A percentile compares a stretch with the other conserved stretches of the same genome.
These are phyloP conservation scores for Thalassiosira ordinaria DNA, from an alignment of 352 stramenopile genomes.

Conservation along the genomic window DNA sequence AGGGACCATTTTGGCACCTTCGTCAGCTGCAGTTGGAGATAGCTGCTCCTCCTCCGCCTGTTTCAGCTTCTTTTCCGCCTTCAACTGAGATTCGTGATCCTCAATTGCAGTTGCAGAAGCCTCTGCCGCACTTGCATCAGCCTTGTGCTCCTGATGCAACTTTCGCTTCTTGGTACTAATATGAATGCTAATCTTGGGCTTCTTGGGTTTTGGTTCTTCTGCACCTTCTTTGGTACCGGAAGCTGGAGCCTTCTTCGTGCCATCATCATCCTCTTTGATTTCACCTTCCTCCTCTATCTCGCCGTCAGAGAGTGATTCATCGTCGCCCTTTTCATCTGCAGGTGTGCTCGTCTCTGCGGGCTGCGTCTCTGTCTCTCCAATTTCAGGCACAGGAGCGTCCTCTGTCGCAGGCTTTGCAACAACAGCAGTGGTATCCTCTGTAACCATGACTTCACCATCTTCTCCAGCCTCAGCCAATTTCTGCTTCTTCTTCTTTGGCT, in stretches of 20 bases:
- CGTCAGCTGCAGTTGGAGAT: not conserved
- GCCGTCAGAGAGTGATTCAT: slow-evolving; percentile 29
- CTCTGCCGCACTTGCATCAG: not conserved
- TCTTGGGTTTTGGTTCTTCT: slow-evolving; percentile 25
- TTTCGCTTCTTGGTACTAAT: slow-evolving; percentile 42
- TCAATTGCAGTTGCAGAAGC: not conserved
- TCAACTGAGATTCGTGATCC: not conserved
- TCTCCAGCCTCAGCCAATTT: slow-evolving; percentile 13
- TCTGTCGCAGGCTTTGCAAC: not conserved
- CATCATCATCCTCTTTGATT: slow-evolving; percentile 15
- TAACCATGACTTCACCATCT: not conserved
- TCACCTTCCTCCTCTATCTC: slow-evolving; percentile 39
- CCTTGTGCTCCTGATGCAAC: slow-evolving; percentile 7
- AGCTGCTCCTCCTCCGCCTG: too few relatives aligned
- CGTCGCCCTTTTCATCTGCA: slow-evolving; percentile 1
- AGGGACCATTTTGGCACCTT: not conserved
- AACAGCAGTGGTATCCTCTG: too few relatives aligned
- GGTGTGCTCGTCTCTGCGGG: not conserved
- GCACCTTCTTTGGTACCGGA: too few relatives aligned
- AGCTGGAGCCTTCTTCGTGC: too few relatives aligned
- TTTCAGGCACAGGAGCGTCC: too few relatives aligned
- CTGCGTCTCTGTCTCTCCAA: too few relatives aligned
- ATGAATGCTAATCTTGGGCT: slow-evolving; percentile 46
- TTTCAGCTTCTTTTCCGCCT: not conserved
- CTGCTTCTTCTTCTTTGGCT: slow-evolving; percentile 28